Conservation (phyloP, 352 stramenopile species). For the Aphanomyces invadans region DNA sequence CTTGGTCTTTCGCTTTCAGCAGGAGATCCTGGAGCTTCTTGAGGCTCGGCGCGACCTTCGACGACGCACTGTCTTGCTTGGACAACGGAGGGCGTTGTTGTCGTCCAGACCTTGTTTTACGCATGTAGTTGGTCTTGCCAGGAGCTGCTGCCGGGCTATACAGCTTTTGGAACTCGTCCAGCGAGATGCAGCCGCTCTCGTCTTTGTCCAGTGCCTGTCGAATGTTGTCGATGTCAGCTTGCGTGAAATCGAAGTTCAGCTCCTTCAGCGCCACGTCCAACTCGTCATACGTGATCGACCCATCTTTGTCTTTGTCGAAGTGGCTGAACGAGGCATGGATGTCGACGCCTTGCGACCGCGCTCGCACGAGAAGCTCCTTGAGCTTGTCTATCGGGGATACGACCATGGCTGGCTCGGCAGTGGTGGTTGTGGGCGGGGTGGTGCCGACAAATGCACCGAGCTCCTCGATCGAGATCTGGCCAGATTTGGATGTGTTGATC, state of each 20-base stretch:
- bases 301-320: constrained; percentile 38
- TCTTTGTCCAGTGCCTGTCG: constrained; percentile 46
- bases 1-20: constrained; percentile 10
- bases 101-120: neutral
- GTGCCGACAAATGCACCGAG: neutral
- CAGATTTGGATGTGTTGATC: constrained; percentile 26
- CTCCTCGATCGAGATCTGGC: constrained; percentile 9
- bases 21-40: constrained; percentile 22
- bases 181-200: constrained; percentile 37
- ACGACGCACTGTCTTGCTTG: constrained; percentile 26
- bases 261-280: constrained; percentile 41
- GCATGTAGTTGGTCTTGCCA: neutral
- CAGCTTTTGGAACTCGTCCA: constrained; percentile 30
- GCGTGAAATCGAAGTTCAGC: constrained; percentile 36
- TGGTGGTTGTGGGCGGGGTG: neutral
- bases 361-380: neutral
- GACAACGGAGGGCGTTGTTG: neutral
- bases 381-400: constrained; percentile 12
- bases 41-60: neutral
- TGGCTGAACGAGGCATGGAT: constrained; percentile 31
- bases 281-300: constrained; percentile 47
- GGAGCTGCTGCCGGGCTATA: too few species aligned
- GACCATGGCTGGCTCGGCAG: neutral
- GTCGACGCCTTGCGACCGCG: constrained; percentile 25
- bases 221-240: constrained; percentile 33